Percentiles rank a stretch among this genome's conserved stretches.
Evolutionary conservation across 768 basidiomycete genomes (phyloP).

Genomic region (Austroboletus eburneus): DNA sequence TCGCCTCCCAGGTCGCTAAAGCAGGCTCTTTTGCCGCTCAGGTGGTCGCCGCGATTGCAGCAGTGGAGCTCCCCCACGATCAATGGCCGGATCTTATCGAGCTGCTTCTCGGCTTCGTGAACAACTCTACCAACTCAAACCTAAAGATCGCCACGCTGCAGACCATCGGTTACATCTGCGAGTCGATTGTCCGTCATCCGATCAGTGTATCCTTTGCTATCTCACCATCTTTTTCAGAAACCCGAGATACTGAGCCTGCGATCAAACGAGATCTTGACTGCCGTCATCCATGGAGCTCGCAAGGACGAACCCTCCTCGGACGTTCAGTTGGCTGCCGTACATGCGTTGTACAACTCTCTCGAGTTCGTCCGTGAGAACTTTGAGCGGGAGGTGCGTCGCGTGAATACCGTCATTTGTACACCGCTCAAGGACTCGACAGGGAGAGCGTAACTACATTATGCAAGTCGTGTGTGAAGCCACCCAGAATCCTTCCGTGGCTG

Average conservation of each 20-base stretch:
- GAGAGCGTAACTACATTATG: slow-evolving; percentile 99
- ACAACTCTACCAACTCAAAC: slow-evolving; percentile 64
- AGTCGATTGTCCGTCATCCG: slow-evolving; percentile 76
- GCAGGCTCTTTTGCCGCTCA: slow-evolving; percentile 89
- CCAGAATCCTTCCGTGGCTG: slow-evolving; percentile 70
- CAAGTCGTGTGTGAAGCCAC: slow-evolving; percentile 99
- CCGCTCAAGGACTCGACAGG: slow-evolving; percentile 44
- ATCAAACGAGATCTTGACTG: slow-evolving; percentile 96
- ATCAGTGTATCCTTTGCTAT: slow-evolving; percentile 1
- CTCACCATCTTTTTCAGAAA: slow-evolving; percentile 52
- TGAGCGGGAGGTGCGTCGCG: slow-evolving; percentile 78
- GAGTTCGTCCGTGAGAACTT: slow-evolving; percentile 99
- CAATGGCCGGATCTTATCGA: slow-evolving; percentile 93
- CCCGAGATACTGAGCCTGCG: slow-evolving; percentile 85
- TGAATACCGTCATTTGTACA: not conserved
- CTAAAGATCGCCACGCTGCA: slow-evolving; percentile 86
- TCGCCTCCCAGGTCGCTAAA: slow-evolving; percentile 65
- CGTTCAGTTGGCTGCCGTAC: slow-evolving; percentile 90
- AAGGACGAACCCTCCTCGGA: slow-evolving; percentile 91
- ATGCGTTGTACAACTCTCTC: slow-evolving; percentile 90
- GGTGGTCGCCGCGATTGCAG: slow-evolving; percentile 90
- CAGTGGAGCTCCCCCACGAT: slow-evolving; percentile 82
- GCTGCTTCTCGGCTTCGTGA: slow-evolving; percentile 81
- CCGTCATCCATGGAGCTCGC: slow-evolving; percentile 95
- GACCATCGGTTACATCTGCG: slow-evolving; percentile 96